A percentile compares a stretch with the other conserved stretches of the same genome.
These are phyloP conservation scores for Picea sitchensis DNA, from an alignment of 75 land plant species.

Conservation along the genomic window DNA sequence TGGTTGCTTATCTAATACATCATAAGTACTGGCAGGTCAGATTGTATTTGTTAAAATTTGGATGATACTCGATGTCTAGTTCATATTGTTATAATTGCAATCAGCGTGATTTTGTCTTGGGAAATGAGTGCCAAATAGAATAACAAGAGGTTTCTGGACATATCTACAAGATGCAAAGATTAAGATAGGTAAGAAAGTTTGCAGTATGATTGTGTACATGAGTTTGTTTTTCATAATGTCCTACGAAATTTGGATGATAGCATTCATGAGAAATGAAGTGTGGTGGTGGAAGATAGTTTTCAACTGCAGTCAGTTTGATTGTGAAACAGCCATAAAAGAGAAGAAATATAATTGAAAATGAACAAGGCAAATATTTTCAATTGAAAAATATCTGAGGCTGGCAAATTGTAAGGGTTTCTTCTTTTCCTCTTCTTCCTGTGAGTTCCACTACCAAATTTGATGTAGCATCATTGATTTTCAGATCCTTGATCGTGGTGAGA, in stretches of 20 bases:
- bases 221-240: background rate
- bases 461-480: constrained; percentile 6
- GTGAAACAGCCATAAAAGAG: background rate
- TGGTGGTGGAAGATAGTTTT: background rate
- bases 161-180: background rate
- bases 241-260: background rate
- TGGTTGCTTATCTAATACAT: background rate
- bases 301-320: background rate
- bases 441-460: background rate
- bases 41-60: background rate
- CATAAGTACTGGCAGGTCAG: background rate
- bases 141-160: background rate
- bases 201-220: background rate
- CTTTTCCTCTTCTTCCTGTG: background rate
- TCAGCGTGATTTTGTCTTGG: background rate
- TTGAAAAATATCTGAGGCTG: background rate
- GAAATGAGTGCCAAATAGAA: background rate
- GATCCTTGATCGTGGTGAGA: constrained; percentile 64
- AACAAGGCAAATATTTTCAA: background rate
- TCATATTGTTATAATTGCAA: background rate
- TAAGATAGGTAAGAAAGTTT: background rate
- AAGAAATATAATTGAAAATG: background rate
- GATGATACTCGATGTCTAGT: background rate
- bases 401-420: background rate
- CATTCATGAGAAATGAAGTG: background rate